Percentiles rank a stretch among this genome's conserved stretches.
Conservation (phyloP, 345 rosid species). For the Acer negundo region DNA sequence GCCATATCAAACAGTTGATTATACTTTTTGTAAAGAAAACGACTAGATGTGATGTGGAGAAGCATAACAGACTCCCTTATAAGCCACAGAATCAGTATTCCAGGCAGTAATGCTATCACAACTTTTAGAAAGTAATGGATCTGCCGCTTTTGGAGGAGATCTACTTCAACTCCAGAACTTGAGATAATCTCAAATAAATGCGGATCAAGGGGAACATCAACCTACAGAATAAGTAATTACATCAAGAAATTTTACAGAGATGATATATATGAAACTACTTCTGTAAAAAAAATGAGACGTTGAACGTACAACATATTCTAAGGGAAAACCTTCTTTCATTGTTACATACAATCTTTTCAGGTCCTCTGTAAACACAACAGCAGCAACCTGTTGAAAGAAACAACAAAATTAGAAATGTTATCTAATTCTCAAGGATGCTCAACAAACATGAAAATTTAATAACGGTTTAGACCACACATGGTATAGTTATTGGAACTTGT, state of each 20-base stretch:
- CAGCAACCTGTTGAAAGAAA: conserved; percentile 71
- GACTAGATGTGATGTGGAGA: conserved; percentile 71
- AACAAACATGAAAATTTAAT: not conserved
- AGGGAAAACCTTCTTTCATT: conserved; percentile 95
- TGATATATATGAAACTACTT: conserved; percentile 14
- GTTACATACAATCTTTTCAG: conserved; percentile 82
- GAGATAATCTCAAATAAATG: conserved; percentile 81
- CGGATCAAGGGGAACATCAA: conserved; percentile 93
- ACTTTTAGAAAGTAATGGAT: conserved; percentile 92
- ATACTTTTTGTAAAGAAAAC: conserved; percentile 85
- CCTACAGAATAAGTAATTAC: conserved; percentile 43
- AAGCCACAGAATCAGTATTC: conserved; percentile 75
- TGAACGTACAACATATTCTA: conserved; percentile 84
- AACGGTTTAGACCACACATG: not conserved
- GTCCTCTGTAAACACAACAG: conserved; percentile 94
- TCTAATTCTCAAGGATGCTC: not conserved
- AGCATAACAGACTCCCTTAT: conserved; percentile 83
- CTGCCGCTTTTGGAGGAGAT: conserved; percentile 91
- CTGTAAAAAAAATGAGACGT: conserved; percentile 17
- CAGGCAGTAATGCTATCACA: conserved; percentile 75
- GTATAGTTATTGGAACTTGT: not conserved
- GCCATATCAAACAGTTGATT: conserved; percentile 91
- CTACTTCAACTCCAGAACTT: conserved; percentile 90
- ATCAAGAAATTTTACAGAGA: conserved; percentile 24
- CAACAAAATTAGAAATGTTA: conserved; percentile 19